Evolutionary conservation across 495 filamentous ascomycete genomes (phyloP).

Genomic region (Neurospora sublineolata): DNA sequence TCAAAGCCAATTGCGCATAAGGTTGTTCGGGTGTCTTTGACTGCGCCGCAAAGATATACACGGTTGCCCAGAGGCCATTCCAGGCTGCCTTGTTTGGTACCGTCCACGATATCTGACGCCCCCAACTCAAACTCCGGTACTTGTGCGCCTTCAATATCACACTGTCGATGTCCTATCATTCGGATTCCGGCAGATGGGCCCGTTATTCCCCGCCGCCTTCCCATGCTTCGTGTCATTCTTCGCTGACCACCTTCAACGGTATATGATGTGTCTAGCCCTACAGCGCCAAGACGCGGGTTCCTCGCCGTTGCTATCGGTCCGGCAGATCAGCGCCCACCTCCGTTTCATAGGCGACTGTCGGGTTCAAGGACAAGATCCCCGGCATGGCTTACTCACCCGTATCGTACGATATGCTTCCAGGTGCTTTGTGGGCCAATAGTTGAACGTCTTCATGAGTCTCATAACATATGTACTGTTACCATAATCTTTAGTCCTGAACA

Average conservation of each 20-base stretch:
- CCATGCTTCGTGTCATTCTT: neutral
- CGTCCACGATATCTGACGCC: neutral
- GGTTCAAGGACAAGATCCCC: neutral
- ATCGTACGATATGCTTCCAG: neutral
- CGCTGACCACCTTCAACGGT: neutral
- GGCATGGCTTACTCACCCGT: neutral
- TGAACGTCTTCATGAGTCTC: neutral
- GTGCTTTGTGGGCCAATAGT: neutral
- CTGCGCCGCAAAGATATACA: neutral
- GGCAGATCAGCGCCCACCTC: neutral
- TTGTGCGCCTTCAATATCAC: neutral
- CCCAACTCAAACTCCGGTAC: neutral
- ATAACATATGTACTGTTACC: neutral
- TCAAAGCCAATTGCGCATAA: neutral
- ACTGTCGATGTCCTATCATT: neutral
- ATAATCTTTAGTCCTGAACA: neutral
- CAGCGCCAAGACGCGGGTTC: neutral
- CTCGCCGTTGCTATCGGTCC: neutral
- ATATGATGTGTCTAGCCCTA: neutral
- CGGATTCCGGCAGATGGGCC: neutral
- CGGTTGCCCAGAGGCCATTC: neutral
- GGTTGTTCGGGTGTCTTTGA: neutral
- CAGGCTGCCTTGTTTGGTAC: neutral
- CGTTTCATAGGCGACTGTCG: neutral
- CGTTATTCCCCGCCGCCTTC: neutral